phyloP scores from a whole-genome alignment of 805 yeast genomes.

The Nakazawaea siamensis region DNA sequence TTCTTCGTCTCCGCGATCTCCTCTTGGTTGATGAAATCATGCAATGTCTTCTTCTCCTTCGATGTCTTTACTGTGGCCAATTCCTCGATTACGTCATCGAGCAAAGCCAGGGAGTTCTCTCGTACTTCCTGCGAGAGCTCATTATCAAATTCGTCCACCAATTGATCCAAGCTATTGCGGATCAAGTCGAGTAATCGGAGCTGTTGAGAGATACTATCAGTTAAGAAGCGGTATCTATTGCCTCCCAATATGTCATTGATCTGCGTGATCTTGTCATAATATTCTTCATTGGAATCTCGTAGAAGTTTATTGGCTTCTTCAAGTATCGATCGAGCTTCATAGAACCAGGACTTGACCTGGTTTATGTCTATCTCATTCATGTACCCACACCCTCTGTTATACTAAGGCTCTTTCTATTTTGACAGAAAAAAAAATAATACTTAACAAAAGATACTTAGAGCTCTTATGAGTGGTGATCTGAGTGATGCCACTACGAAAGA shows the following conservation, averaged over 20 bases:
- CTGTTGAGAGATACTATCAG: constrained; percentile 38
- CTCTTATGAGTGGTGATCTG: too few relatives aligned
- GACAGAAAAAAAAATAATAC: too few relatives aligned
- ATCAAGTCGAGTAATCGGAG: constrained; percentile 29
- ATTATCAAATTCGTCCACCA: constrained; percentile 20
- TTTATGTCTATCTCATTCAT: constrained; percentile 5
- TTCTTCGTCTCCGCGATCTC: constrained; percentile 24
- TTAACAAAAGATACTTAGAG: too few relatives aligned
- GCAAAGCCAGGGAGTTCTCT: constrained; percentile 22
- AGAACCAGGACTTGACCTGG: constrained; percentile 3
- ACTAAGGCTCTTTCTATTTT: too few relatives aligned
- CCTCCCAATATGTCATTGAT: constrained; percentile 1
- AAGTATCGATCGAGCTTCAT: constrained; percentile 5
- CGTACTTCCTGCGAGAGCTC: constrained; percentile 15
- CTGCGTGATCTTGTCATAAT: not conserved
- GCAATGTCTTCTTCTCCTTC: constrained; percentile 19
- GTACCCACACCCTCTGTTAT: not conserved
- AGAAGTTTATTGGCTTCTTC: constrained; percentile 5
- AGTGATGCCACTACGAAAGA: too few relatives aligned
- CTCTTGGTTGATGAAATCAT: constrained; percentile 39
- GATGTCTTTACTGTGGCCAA: constrained; percentile 25
- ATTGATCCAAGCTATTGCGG: constrained; percentile 20
- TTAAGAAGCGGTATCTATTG: constrained; percentile 5
- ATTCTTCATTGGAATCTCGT: not conserved
- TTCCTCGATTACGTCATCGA: constrained; percentile 23